Evolutionary conservation across 495 filamentous ascomycete species (phyloP), one percentile per base, ranked within the genome.

Genomic region (Ramalina intermedia): DNA sequence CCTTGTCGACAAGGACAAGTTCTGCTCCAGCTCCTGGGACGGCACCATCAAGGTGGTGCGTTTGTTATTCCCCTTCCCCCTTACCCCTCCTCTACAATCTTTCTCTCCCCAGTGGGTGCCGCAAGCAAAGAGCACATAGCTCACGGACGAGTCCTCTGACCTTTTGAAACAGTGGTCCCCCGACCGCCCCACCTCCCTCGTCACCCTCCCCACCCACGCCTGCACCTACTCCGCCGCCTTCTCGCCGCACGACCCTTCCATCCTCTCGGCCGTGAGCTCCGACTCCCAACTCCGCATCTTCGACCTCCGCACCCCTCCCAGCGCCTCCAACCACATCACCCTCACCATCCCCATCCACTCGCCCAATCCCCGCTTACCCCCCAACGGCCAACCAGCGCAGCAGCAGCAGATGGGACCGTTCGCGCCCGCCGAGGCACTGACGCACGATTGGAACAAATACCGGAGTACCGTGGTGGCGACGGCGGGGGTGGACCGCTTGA

Each of bases 401-500:
- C 13, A 36, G 18, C 21, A 57, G 55, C 6, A 54, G 59, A 1
- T 48, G 55, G 37, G 39, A n/a, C 24, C 74, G 64, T 42, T 69
- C 45, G 64, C 74, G n/a, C 82, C 82, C 0, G 70, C 74, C 16
- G 91, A 98, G 68, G 75, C 82, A 26, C 75, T 98, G 14, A 96
- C 90, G 2, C 91, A 96, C 62, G 91, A 98, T 65, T 96, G 93
- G 93, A 98, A 98, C 64, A 98, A 98, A 62, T 98, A 98, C 62
- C 79, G 83, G 2, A 76, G 84, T 27, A 80, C 77, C 0, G 70
- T 94, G 17, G 62, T 98, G 38, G 93, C 93, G 0, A 82, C 85
- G 0, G 91, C 75, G 0, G 91, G 91, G 43, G 91, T 96, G n/a
- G 93, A 98, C 60, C 75, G 79, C 16, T 65, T 79, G 2, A 82